Percentiles rank a stretch among this genome's conserved stretches.
Evolutionary conservation across 768 basidiomycete species (phyloP).

Genomic region (Agaricus bisporus): DNA sequence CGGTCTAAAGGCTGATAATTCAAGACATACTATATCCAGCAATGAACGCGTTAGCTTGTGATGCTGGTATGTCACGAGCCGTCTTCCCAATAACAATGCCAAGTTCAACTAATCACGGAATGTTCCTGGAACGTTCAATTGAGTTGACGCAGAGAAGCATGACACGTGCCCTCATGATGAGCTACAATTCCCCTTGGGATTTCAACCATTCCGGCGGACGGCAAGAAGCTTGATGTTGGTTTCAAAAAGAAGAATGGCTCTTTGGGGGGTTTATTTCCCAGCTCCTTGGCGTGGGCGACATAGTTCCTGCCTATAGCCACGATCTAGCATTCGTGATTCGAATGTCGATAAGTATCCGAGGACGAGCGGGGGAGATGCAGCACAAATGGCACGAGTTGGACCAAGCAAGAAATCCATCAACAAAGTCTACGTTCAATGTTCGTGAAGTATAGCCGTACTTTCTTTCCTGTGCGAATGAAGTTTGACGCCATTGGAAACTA

Average conservation of each 20-base stretch:
- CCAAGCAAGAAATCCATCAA: too few relatives aligned
- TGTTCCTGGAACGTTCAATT: not conserved
- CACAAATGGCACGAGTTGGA: too few relatives aligned
- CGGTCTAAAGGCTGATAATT: not conserved
- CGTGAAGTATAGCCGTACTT: slow-evolving; percentile 17
- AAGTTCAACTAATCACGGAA: slow-evolving; percentile 66
- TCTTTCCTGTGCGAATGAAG: slow-evolving; percentile 32
- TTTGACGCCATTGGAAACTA: slow-evolving; percentile 20
- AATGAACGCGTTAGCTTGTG: slow-evolving; percentile 68
- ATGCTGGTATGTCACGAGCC: slow-evolving; percentile 75
- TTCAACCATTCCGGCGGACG: slow-evolving; percentile 74
- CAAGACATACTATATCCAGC: slow-evolving; percentile 80
- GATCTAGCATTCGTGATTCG: slow-evolving; percentile 47
- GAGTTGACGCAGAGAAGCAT: not conserved
- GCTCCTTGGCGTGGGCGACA: slow-evolving; percentile 84
- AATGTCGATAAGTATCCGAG: not conserved
- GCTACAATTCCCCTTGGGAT: slow-evolving; percentile 78
- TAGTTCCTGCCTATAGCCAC: slow-evolving; percentile 97
- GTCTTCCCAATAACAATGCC: slow-evolving; percentile 91
- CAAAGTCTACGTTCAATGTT: not conserved
- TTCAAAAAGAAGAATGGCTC: slow-evolving; percentile 99
- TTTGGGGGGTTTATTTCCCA: slow-evolving; percentile 81
- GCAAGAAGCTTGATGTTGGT: slow-evolving; percentile 86
- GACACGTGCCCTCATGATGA: slow-evolving; percentile 79
- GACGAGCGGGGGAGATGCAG: not conserved